Conservation (phyloP, 1,139 yeast species). For the Kurtzmaniella quercitrusa region DNA sequence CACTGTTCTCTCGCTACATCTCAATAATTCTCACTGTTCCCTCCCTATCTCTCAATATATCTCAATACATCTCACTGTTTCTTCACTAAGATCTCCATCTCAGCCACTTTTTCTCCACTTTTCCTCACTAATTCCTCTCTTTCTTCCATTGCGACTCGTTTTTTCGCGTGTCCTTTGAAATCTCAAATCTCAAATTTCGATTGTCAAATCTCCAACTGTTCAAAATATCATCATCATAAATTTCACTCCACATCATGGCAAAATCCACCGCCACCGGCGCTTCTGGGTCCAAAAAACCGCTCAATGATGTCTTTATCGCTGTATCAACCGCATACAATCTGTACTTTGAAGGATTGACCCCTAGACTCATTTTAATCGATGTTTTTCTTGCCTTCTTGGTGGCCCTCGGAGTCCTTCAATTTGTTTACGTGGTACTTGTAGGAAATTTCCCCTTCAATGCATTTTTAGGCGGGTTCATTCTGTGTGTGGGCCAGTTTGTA, state of each 20-base stretch:
- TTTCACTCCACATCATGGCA: background rate
- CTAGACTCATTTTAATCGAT: conserved; percentile 66
- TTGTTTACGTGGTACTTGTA: conserved; percentile 66
- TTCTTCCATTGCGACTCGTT: too few relatives aligned
- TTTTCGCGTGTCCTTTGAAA: too few relatives aligned
- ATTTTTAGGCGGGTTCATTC: conserved; percentile 85
- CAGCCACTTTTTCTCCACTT: too few relatives aligned
- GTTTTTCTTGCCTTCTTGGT: conserved; percentile 72
- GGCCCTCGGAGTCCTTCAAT: conserved; percentile 70
- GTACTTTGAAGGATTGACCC: conserved; percentile 40
- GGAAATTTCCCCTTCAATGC: conserved; percentile 98
- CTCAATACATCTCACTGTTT: too few relatives aligned
- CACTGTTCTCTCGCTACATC: too few relatives aligned
- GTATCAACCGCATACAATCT: conserved; percentile 43
- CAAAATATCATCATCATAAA: too few relatives aligned
- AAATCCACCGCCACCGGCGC: background rate
- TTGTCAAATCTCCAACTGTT: too few relatives aligned
- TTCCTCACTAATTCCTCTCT: too few relatives aligned
- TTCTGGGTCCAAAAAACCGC: conserved; percentile 7
- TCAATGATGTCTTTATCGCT: conserved; percentile 46
- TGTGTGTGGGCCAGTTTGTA: conserved; percentile 95
- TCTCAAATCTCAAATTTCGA: too few relatives aligned
- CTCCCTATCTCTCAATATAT: too few relatives aligned
- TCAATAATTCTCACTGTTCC: too few relatives aligned
- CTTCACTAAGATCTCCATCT: too few relatives aligned